Conservation (phyloP, 345 rosid genomes). For the Citrus maxima region DNA sequence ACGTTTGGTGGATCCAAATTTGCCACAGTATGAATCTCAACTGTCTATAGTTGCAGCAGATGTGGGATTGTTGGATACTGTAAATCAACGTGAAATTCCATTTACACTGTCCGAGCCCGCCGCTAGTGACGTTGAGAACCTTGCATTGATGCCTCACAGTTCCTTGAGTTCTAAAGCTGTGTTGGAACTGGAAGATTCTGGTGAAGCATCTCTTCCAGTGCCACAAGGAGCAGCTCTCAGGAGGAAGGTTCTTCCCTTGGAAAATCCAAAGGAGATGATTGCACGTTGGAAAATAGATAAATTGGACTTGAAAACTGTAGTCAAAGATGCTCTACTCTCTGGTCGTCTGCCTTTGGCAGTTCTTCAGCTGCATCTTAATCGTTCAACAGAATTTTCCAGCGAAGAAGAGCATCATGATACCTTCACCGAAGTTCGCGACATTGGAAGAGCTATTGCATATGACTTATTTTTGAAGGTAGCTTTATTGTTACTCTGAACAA, state of each 20-base stretch:
- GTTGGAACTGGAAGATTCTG: constrained; percentile 39
- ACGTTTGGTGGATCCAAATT: constrained; percentile 35
- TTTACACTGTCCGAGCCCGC: constrained; percentile 20
- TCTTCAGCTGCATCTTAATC: constrained; percentile 95
- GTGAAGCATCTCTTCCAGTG: constrained; percentile 51
- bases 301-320: constrained; percentile 82
- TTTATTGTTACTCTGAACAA: constrained; percentile 21
- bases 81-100: constrained; percentile 31
- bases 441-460: constrained; percentile 93
- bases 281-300: constrained; percentile 88
- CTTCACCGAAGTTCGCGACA: constrained; percentile 84
- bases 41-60: constrained; percentile 42
- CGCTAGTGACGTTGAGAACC: constrained; percentile 34
- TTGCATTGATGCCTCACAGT: constrained; percentile 54
- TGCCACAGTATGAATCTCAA: constrained; percentile 53
- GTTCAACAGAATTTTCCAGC: constrained; percentile 47
- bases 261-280: constrained; percentile 96
- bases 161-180: constrained; percentile 33
- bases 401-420: constrained; percentile 66
- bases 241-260: constrained; percentile 64
- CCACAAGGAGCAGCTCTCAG: constrained; percentile 39
- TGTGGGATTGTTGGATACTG: constrained; percentile 36
- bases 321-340: constrained; percentile 86
- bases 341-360: constrained; percentile 98
- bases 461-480: constrained; percentile 89